These are phyloP conservation scores for Zygosaccharomyces sapae DNA, from an alignment of 1,139 yeast genomes.

Conservation along the genomic window DNA sequence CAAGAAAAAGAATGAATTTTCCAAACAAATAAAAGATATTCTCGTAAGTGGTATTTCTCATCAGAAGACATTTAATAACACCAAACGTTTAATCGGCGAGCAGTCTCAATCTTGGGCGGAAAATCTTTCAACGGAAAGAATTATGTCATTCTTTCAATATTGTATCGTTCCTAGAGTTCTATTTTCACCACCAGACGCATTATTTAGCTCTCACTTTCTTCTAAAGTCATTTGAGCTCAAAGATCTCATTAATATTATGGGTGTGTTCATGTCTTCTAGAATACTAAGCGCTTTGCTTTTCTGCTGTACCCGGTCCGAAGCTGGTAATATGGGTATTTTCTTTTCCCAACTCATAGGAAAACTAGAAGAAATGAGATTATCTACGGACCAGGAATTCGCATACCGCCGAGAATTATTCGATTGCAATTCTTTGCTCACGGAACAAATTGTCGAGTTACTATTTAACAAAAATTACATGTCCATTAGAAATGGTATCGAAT, in stretches of 20 bases:
- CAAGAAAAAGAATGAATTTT: constrained; percentile 22
- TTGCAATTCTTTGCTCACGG: constrained; percentile 49
- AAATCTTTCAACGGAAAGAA: constrained; percentile 20
- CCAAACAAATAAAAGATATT: constrained; percentile 26
- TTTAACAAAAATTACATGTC: constrained; percentile 66
- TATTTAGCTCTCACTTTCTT: constrained; percentile 61
- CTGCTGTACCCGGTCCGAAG: constrained; percentile 70
- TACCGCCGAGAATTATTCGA: constrained; percentile 46
- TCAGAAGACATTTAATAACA: constrained; percentile 34
- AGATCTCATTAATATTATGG: constrained; percentile 43
- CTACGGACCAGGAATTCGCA: constrained; percentile 32
- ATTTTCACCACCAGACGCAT: constrained; percentile 83
- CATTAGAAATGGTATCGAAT: constrained; percentile 73
- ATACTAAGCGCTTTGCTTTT: constrained; percentile 58
- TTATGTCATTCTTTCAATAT: constrained; percentile 48
- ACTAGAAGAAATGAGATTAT: constrained; percentile 36
- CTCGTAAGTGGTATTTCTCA: constrained; percentile 35
- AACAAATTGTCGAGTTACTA: constrained; percentile 47
- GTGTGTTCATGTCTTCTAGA: constrained; percentile 48
- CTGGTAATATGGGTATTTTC: constrained; percentile 80
- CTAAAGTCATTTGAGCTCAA: constrained; percentile 46
- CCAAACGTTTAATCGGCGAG: constrained; percentile 30
- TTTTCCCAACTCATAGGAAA: constrained; percentile 52
- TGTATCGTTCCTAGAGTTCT: constrained; percentile 75
- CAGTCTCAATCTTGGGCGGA: constrained; percentile 34